Base-by-base conservation (phyloP, 768 basidiomycete genomes). In the Mrakia frigida region DNA sequence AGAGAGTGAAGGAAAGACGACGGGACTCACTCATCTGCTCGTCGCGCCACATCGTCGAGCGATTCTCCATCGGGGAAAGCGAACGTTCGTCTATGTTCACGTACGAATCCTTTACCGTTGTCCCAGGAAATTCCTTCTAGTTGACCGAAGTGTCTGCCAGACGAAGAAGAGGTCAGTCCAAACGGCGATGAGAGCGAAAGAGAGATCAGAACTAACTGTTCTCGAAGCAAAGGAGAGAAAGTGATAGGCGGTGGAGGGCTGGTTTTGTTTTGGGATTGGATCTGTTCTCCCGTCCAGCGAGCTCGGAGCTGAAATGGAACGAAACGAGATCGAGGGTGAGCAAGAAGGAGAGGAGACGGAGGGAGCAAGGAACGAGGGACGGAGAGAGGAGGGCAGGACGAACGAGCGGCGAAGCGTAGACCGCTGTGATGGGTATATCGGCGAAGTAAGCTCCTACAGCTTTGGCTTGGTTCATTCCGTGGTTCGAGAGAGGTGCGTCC, bases 41-140 rank as follows among this genome's bases (percentile, higher is more conserved):
- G 86, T 46, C 63, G 79, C 25, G 85, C 86, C 37, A 93, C 83
- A 74, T 92, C 91, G 37, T 90, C 84, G 75, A 87, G 80, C 77
- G 88, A 89, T 83, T 93, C 92, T n/a, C 90, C 91, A 18, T 86
- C 88, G 14, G 90, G 90, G 79, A 89, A 93, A 75, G 81, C 18
- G 46, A 69, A 70, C 1, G 7, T 84, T 79, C 75, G 31, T 28
- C 41, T 18, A 6, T 72, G 41, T 28, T 65, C 65, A 18, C 72
- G 53, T 4, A 70, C 43, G 33, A 46, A 60, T n/a, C 61, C 43
- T 39, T 73, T 23, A 16, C 72, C 39, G 11, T 84, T 31, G 0
- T 81, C 79, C 83, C 87, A 89, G 3, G 86, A 81, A 41, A 87
- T 85, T 6, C 92, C 91, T 81, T 93, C 92, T 0, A 88, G 91